Evolutionary conservation across 1,284 basidiomycete genomes (phyloP).

Genomic region (Papiliotrema flavescens): DNA sequence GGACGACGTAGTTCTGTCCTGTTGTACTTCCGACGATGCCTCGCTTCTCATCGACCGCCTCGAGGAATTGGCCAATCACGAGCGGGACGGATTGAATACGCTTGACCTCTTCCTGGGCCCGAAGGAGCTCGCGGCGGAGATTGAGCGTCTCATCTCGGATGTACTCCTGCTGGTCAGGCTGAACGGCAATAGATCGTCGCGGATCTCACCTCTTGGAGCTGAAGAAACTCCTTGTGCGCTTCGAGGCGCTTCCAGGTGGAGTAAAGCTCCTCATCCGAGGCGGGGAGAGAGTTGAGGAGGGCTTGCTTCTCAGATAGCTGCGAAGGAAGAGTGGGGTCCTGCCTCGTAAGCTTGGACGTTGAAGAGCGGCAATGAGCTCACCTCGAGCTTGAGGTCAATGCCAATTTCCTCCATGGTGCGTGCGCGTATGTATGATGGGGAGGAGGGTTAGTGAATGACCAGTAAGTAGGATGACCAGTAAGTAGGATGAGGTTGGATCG

Average conservation of each 20-base stretch:
- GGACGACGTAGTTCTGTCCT: conserved; percentile 94
- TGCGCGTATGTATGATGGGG: background rate
- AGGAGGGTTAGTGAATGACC: background rate
- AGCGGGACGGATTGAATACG: conserved; percentile 98
- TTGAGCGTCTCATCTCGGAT: conserved; percentile 99
- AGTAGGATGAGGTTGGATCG: background rate
- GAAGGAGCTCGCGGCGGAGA: conserved; percentile 93
- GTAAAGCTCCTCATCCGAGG: conserved; percentile 83
- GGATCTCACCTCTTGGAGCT: conserved; percentile 72
- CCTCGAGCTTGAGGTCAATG: conserved; percentile 80
- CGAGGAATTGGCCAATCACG: conserved; percentile 99
- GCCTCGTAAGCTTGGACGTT: conserved; percentile 11
- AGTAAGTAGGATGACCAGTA: background rate
- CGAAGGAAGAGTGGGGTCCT: conserved; percentile 88
- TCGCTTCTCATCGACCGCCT: conserved; percentile 96
- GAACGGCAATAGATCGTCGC: background rate
- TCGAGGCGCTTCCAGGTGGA: conserved; percentile 92
- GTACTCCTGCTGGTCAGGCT: conserved; percentile 58
- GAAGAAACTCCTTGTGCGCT: conserved; percentile 87
- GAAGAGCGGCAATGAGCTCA: conserved; percentile 46
- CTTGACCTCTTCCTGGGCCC: conserved; percentile 99
- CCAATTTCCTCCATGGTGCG: conserved; percentile 54
- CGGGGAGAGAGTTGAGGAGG: conserved; percentile 71
- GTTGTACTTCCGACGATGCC: conserved; percentile 98
- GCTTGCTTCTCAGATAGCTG: conserved; percentile 84